Base-by-base conservation (phyloP, 768 basidiomycete genomes). In the Suillus hirtellus region DNA sequence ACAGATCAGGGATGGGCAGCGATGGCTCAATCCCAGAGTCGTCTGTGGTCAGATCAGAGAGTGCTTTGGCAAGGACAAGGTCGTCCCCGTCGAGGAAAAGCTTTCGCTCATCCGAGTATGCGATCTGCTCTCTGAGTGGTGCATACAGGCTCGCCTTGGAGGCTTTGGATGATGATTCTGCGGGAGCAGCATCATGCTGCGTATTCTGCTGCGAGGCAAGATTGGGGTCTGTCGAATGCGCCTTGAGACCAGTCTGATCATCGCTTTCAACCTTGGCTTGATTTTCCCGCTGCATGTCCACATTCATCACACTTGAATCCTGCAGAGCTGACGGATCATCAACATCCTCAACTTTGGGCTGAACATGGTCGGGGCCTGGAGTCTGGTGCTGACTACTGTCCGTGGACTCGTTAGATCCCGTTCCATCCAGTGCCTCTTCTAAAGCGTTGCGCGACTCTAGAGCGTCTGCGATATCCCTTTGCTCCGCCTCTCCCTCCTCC, bases 81-180 rank as follows among this genome's bases (percentile, higher is more conserved):
- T 80, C 80, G 47, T 82, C 81, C 27, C 84, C 74, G 60, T 85
- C 84, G 11, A 87, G 79, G 71, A 90, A 87, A 24, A 87, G 70
- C 52, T 75, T 79, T 63, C 75, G 74, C 38, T 76, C 67, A 12
- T 81, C 77, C 1, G 76, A 75, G 63, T 79, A 79, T 37, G 79
- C 83, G 56, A 92, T 82, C 35, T 78, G 76, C 63, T 88, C 84
- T 43, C 89, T 84, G 54, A 91, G 68, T 5, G 86, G 86, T 2
- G 81, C 81, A 66, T 86, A 86, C 60, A 81, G 62, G 63, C 73
- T 81, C 53, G 75, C 70, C 73, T 81, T 86, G 5, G 71, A 54
- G 40, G 78, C 76, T 5, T 76, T 66, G 70, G 84, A 87, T 38
- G 72, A 64, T 7, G 75, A 63, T 43, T 43, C 63, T n/a, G 53